Conservation (phyloP, 768 basidiomycete species). For the Mycena albidolilacea region DNA sequence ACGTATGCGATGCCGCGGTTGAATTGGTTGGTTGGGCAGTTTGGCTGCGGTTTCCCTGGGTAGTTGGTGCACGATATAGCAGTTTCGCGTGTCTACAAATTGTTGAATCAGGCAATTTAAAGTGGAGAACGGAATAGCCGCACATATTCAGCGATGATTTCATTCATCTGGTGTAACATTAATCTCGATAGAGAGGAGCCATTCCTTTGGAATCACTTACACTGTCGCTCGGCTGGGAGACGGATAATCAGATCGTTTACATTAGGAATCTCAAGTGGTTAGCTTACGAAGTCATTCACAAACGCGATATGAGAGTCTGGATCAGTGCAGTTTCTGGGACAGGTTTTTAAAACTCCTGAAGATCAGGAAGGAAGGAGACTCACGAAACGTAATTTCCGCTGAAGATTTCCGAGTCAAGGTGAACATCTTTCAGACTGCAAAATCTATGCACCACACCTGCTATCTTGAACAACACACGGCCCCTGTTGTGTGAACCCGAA, state of each 20-base stretch:
- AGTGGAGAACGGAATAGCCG: background rate
- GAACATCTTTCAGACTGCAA: background rate
- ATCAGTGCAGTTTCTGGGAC: conserved; percentile 4
- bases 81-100: conserved; percentile 1
- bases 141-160: conserved; percentile 14
- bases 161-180: background rate
- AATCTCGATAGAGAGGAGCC: background rate
- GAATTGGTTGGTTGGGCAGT: conserved; percentile 6
- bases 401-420: background rate
- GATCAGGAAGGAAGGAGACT: background rate
- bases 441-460: background rate
- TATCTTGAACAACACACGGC: background rate
- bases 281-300: conserved; percentile 9
- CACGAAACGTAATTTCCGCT: background rate
- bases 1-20: conserved; percentile 11
- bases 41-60: background rate
- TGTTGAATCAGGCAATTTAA: background rate
- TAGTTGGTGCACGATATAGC: conserved; percentile 10
- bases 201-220: background rate
- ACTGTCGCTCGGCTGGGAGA: background rate
- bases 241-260: background rate
- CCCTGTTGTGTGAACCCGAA: background rate
- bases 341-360: background rate
- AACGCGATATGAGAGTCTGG: background rate
- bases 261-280: background rate